Evolutionary conservation across 305 asterid species (phyloP).

Genomic region (Ajuga reptans): DNA sequence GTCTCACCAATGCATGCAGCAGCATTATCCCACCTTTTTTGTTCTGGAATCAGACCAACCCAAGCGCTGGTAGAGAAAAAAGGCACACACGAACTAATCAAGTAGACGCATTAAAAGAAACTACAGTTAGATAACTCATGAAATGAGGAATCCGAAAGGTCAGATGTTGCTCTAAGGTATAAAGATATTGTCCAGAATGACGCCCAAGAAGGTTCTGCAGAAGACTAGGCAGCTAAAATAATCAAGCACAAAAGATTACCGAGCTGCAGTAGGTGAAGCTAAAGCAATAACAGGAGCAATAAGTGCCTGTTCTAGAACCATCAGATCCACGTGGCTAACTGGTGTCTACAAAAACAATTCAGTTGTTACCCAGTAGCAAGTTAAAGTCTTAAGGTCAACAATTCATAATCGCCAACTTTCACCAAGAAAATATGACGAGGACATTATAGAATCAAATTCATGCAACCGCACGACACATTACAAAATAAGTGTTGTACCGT

Average conservation of each 20-base stretch:
- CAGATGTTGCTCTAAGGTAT: not conserved
- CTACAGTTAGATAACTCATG: not conserved
- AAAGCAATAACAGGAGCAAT: slow-evolving; percentile 69
- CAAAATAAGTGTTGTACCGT: slow-evolving; percentile 39
- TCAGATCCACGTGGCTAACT: slow-evolving; percentile 43
- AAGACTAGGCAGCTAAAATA: not conserved
- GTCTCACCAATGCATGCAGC: slow-evolving; percentile 98
- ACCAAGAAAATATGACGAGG: not conserved
- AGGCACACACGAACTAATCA: not conserved
- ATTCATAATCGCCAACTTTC: not conserved
- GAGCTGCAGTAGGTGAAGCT: slow-evolving; percentile 74
- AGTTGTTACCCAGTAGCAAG: not conserved
- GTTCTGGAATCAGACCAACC: slow-evolving; percentile 55
- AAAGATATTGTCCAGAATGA: not conserved
- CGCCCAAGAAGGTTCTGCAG: not conserved
- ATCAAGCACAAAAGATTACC: slow-evolving; percentile 30
- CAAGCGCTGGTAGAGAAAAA: slow-evolving; percentile 55
- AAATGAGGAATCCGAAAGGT: not conserved
- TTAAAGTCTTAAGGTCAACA: not conserved
- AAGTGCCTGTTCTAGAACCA: slow-evolving; percentile 47
- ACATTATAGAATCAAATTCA: not conserved
- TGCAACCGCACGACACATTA: slow-evolving; percentile 7
- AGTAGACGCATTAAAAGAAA: not conserved
- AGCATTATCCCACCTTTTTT: slow-evolving; percentile 54
- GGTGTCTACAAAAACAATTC: slow-evolving; percentile 37